Conservation (phyloP, 495 filamentous ascomycete species). For the Penicillium daleae region DNA sequence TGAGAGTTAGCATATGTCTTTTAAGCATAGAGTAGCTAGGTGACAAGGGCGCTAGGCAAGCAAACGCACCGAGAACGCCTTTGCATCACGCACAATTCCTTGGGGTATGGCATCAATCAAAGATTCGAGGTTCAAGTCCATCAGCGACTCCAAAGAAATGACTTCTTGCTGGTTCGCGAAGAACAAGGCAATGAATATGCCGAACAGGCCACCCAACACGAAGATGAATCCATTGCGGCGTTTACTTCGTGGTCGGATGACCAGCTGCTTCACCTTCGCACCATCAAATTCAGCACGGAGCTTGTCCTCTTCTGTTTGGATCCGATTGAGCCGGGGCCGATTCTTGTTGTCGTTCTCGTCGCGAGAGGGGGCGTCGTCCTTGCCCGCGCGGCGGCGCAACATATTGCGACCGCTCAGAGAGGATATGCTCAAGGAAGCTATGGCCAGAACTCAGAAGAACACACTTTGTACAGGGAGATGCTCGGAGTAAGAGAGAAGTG, state of each 20-base stretch:
- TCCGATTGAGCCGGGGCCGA: slow-evolving; percentile 17
- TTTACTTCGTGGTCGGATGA: slow-evolving; percentile 60
- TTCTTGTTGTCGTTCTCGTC: slow-evolving; percentile 18
- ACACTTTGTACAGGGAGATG: not conserved
- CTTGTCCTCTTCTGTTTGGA: slow-evolving; percentile 29
- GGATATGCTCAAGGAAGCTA: slow-evolving; percentile 1
- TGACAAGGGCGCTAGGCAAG: slow-evolving; percentile 2
- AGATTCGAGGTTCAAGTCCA: slow-evolving; percentile 81
- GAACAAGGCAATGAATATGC: slow-evolving; percentile 77
- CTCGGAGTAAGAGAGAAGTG: slow-evolving; percentile 8
- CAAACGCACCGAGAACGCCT: slow-evolving; percentile 69
- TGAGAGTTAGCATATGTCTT: slow-evolving; percentile 12
- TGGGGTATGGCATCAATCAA: slow-evolving; percentile 83
- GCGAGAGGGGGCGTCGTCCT: slow-evolving; percentile 35
- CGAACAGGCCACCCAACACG: slow-evolving; percentile 79
- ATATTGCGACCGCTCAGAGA: slow-evolving; percentile 32
- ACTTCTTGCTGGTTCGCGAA: slow-evolving; percentile 85
- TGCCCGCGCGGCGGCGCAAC: slow-evolving; percentile 48
- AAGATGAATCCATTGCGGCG: slow-evolving; percentile 80
- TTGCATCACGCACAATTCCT: slow-evolving; percentile 78
- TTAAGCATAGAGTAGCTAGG: slow-evolving; percentile 1
- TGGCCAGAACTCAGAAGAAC: not conserved
- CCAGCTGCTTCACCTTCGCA: slow-evolving; percentile 44
- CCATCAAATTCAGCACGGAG: slow-evolving; percentile 31
- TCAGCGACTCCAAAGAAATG: slow-evolving; percentile 76